Evolutionary conservation across 2,329 filamentous ascomycete genomes (phyloP), one percentile per base, ranked within the genome.

Genomic region (Bipolaris gigantea): DNA sequence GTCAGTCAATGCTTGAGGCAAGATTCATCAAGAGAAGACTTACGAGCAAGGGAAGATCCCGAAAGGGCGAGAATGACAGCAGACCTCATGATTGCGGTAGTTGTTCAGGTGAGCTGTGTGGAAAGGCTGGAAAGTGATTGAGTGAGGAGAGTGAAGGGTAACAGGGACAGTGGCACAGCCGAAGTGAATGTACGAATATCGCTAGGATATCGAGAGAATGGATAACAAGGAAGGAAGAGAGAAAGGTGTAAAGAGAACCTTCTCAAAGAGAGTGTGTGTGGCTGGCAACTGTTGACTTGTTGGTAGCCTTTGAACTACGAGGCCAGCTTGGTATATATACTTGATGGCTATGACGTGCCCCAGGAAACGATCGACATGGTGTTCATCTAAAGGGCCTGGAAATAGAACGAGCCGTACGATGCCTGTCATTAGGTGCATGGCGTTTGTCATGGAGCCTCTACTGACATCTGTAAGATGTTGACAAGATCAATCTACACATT

Each of bases 11-110:
- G n/a, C 5, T n/a, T 4, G 15, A 13, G 33, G 5, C 5, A 16
- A 34, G 6, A 16, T 7, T 34, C 2, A 34, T 15, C 1, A 8
- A 34, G 0, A 16, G 33, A 6, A 6, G 1, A 34, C 33, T 34
- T 34, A 34, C 33, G 49, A 44, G 66, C 65, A 5, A 60, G 33
- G 27, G 65, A 47, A n/a, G 61, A 57, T 51, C 66, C 55, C 38
- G 61, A 55, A 39, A 69, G 60, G 36, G 65, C 57, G 38, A 69
- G 55, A 11, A 67, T 42, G 30, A 69, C 46, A 36, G 56, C 34
- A 30, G 61, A 61, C 53, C 56, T 64, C 66, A 69, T 69, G 56
- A n/a, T 46, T 23, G 44, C 16, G 8, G 23, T 42, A 36, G 44
- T 36, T 36, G 25, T 27, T 15, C 16, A 25, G 15, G 33, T 38